Conservation (phyloP, 352 stramenopile genomes). For the Phytophthora tubulina region DNA sequence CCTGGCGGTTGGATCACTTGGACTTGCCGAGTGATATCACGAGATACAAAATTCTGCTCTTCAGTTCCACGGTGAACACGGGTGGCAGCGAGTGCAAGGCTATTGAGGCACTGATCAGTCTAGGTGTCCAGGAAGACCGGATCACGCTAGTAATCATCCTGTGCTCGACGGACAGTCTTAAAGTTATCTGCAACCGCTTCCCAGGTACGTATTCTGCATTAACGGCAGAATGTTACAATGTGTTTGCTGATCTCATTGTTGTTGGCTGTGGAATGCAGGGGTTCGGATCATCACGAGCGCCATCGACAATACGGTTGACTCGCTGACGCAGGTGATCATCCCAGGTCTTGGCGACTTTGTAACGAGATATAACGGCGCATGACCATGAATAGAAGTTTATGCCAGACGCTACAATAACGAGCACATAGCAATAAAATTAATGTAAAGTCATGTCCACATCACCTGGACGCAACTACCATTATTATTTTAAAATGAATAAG, state of each 20-base stretch:
- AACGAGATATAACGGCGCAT: conserved; percentile 46
- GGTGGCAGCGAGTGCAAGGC: conserved; percentile 40
- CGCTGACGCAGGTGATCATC: conserved; percentile 35
- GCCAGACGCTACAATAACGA: not conserved
- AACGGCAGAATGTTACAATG: not conserved
- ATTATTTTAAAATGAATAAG: not conserved
- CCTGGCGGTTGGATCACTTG: conserved; percentile 32
- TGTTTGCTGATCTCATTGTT: not conserved
- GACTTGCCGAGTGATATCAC: conserved; percentile 46
- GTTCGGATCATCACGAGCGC: conserved; percentile 45
- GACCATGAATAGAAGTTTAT: not conserved
- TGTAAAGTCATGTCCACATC: conserved; percentile 4
- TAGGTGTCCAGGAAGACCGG: conserved; percentile 32
- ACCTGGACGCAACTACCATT: conserved; percentile 3
- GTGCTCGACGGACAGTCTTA: conserved; percentile 42
- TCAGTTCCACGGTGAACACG: conserved; percentile 42
- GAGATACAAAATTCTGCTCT: conserved; percentile 44
- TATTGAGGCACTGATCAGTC: conserved; percentile 38
- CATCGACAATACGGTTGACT: conserved; percentile 42
- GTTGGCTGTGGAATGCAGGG: conserved; percentile 3
- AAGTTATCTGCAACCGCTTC: conserved; percentile 41
- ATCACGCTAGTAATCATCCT: conserved; percentile 54
- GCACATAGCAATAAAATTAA: not conserved
- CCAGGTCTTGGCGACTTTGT: conserved; percentile 55
- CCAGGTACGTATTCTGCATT: conserved; percentile 37